Conservation (phyloP, 2,329 filamentous ascomycete species). For the Talaromyces sp. region DNA sequence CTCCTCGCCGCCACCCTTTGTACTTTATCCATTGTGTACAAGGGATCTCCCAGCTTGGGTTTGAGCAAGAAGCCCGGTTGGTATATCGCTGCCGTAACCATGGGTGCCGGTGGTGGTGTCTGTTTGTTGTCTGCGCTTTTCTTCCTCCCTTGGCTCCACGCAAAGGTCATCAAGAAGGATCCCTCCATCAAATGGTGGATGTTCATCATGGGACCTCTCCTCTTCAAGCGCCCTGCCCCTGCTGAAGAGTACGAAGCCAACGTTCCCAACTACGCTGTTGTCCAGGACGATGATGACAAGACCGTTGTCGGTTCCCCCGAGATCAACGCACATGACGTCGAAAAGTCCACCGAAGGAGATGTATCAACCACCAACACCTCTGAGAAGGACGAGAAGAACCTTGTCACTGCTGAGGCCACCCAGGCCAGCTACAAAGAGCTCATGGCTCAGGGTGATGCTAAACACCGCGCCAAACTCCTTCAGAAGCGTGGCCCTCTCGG, state of each 20-base stretch:
- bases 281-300: constrained; percentile 62
- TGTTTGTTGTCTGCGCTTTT: constrained; percentile 61
- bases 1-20: constrained; percentile 71
- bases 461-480: constrained; percentile 62
- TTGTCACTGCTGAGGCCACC: constrained; percentile 48
- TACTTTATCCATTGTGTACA: constrained; percentile 75
- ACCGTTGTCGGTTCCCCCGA: neutral
- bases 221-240: constrained; percentile 58
- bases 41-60: constrained; percentile 68
- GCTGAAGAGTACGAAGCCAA: constrained; percentile 52
- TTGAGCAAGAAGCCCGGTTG: constrained; percentile 63
- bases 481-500: constrained; percentile 65
- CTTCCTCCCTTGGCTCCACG: constrained; percentile 69
- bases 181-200: constrained; percentile 62
- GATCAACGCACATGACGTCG: neutral
- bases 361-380: neutral
- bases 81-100: constrained; percentile 64
- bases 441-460: constrained; percentile 54
- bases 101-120: constrained; percentile 62
- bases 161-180: constrained; percentile 67
- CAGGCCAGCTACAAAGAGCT: constrained; percentile 62
- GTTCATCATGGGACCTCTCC: constrained; percentile 60
- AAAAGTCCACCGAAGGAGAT: neutral
- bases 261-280: constrained; percentile 73
- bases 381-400: constrained; percentile 34